Evolutionary conservation across 1,284 basidiomycete species (phyloP).

Genomic region (Amylostereum areolatum): DNA sequence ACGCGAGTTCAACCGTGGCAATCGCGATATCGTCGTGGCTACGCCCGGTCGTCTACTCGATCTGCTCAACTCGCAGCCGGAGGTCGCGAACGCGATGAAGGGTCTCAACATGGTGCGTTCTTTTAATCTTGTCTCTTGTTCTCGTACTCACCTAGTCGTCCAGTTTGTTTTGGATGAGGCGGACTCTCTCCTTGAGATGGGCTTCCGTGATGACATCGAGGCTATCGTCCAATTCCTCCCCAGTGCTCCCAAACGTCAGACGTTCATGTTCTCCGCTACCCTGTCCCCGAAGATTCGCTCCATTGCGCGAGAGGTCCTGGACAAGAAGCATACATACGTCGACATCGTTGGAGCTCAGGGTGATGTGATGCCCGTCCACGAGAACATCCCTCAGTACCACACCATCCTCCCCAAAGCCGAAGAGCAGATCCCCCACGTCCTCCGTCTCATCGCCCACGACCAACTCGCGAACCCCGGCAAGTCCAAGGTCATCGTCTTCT

Average conservation of each 20-base stretch:
- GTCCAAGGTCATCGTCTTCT: conserved; percentile 86
- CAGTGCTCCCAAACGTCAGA: conserved; percentile 66
- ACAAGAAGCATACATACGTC: conserved; percentile 54
- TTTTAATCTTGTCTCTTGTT: conserved; percentile 7
- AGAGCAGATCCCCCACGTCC: conserved; percentile 75
- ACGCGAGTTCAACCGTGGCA: conserved; percentile 54
- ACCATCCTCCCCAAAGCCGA: conserved; percentile 65
- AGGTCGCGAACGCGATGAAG: conserved; percentile 47
- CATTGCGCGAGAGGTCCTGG: conserved; percentile 48
- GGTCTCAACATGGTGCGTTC: conserved; percentile 54
- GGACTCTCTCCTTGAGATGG: conserved; percentile 94
- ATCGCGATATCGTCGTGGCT: conserved; percentile 86
- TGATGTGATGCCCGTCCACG: conserved; percentile 59
- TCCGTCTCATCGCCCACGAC: conserved; percentile 85
- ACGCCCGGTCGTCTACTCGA: conserved; percentile 91
- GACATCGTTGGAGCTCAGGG: conserved; percentile 44
- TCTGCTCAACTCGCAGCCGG: conserved; percentile 59
- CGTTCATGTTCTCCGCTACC: conserved; percentile 94
- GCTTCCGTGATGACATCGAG: conserved; percentile 88
- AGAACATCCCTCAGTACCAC: conserved; percentile 80
- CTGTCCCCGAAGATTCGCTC: conserved; percentile 61
- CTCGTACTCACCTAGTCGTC: neutral
- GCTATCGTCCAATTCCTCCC: conserved; percentile 72
- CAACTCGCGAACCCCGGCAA: conserved; percentile 69
- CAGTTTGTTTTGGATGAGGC: conserved; percentile 92